Evolutionary conservation across 257 asterid species (phyloP).

Genomic region (Orobanche coerulescens): DNA sequence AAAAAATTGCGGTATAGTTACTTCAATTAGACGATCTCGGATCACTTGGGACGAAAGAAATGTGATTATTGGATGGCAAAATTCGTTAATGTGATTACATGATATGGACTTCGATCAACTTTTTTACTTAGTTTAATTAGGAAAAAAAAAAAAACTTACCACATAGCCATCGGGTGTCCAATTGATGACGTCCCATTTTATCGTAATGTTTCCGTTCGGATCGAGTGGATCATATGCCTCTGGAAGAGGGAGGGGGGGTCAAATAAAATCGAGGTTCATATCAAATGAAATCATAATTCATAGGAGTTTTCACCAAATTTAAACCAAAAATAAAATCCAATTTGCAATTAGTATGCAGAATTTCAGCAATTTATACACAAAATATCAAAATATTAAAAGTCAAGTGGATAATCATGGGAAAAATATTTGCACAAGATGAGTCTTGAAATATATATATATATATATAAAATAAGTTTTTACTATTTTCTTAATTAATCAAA

Average conservation of each 20-base stretch:
- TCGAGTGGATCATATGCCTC: conserved; percentile 58
- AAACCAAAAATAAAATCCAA: not conserved
- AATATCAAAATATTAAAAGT: not conserved
- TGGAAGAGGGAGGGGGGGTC: conserved; percentile 16
- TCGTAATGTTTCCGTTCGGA: conserved; percentile 55
- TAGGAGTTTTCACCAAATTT: not conserved
- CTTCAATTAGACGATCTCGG: not conserved
- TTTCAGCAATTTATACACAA: not conserved
- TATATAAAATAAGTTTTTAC: too few species aligned
- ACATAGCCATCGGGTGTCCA: conserved; percentile 67
- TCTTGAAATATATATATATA: too few species aligned
- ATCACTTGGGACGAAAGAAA: not conserved
- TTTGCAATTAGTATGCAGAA: not conserved
- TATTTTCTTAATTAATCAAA: not conserved
- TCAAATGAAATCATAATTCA: conserved; percentile 5
- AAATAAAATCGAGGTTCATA: not conserved
- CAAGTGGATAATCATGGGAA: conserved; percentile 7
- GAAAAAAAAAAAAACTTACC: conserved; percentile 25
- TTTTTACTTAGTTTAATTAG: too few species aligned
- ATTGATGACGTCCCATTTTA: conserved; percentile 50
- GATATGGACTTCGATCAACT: too few species aligned
- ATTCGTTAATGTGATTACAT: not conserved
- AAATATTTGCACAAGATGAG: not conserved
- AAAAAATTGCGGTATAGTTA: not conserved
- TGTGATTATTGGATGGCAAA: not conserved